Percentiles rank a stretch among this genome's conserved stretches.
Evolutionary conservation across 106 monocot genomes (phyloP).

Genomic region (Dendrobium officinale): DNA sequence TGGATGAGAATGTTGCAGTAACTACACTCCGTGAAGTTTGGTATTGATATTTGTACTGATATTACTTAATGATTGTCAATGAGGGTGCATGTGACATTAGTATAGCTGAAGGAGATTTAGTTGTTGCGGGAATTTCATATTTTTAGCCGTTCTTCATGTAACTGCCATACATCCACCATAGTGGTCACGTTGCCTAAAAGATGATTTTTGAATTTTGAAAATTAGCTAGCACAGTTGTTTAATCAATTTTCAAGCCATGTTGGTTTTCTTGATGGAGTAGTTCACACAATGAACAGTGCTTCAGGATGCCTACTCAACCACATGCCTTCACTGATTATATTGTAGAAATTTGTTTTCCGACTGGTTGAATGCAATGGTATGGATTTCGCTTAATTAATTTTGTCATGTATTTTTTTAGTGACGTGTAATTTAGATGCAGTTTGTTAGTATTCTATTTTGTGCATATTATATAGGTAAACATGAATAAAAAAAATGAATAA

Average conservation of each 20-base stretch:
- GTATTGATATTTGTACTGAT: constrained; percentile 1
- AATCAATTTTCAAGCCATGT: not conserved
- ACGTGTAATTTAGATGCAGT: not conserved
- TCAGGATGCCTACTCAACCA: not conserved
- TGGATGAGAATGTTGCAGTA: not conserved
- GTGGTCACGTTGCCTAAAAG: not conserved
- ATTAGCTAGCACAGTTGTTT: not conserved
- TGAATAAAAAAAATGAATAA: not conserved
- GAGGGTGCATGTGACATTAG: constrained; percentile 6
- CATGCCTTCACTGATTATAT: not conserved
- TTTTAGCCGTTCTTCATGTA: constrained; percentile 2
- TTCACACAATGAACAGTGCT: not conserved
- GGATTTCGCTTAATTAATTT: not conserved
- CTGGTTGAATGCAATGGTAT: constrained; percentile 1
- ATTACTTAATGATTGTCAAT: not conserved
- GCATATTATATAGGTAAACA: not conserved
- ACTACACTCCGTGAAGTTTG: not conserved
- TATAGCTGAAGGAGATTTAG: not conserved
- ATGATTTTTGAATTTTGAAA: not conserved
- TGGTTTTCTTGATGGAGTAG: not conserved
- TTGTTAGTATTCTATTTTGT: not conserved
- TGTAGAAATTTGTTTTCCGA: not conserved
- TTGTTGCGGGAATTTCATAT: not conserved
- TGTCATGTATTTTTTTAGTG: not conserved
- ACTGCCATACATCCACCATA: constrained; percentile 6